A percentile compares a stretch with the other conserved stretches of the same genome.
phyloP scores from a whole-genome alignment of 2,329 filamentous ascomycete genomes.

The Knufia petricola region DNA sequence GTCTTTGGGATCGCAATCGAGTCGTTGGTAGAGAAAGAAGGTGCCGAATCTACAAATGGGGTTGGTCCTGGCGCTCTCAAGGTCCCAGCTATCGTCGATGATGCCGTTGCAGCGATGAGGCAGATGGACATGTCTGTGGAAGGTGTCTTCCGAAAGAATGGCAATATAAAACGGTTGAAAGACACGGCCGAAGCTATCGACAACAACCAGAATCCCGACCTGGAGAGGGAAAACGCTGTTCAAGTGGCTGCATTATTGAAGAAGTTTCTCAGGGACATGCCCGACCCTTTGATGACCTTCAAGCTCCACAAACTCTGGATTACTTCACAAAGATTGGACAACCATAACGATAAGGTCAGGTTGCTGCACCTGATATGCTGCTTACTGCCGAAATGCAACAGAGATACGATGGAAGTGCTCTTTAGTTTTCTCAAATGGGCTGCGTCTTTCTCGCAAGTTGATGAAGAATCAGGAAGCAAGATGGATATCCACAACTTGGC shows the following conservation, averaged over 20 bases:
- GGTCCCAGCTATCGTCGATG: constrained; percentile 90
- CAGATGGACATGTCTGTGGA: constrained; percentile 99
- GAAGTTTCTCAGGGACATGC: constrained; percentile 87
- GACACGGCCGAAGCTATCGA: constrained; percentile 82
- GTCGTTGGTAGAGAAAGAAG: constrained; percentile 79
- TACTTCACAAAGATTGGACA: constrained; percentile 74
- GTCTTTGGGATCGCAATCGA: constrained; percentile 88
- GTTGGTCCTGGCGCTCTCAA: constrained; percentile 84
- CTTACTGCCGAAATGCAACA: constrained; percentile 79
- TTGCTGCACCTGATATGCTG: constrained; percentile 87
- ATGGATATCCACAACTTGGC: constrained; percentile 98
- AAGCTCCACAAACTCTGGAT: constrained; percentile 91
- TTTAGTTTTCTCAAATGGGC: constrained; percentile 97
- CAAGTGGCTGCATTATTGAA: constrained; percentile 90
- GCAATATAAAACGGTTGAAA: constrained; percentile 88
- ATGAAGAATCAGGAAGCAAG: constrained; percentile 94
- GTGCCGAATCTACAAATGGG: constrained; percentile 94
- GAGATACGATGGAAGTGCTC: constrained; percentile 88
- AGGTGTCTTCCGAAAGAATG: constrained; percentile 97
- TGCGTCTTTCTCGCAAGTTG: constrained; percentile 90
- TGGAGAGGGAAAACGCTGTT: constrained; percentile 81
- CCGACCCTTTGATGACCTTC: constrained; percentile 87
- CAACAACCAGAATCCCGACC: constrained; percentile 71
- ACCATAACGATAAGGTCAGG: constrained; percentile 71
- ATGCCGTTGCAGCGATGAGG: constrained; percentile 86